A percentile compares a stretch with the other conserved stretches of the same genome.
Evolutionary conservation across 441 rosid genomes (phyloP).

Genomic region (Gossypium aridum): DNA sequence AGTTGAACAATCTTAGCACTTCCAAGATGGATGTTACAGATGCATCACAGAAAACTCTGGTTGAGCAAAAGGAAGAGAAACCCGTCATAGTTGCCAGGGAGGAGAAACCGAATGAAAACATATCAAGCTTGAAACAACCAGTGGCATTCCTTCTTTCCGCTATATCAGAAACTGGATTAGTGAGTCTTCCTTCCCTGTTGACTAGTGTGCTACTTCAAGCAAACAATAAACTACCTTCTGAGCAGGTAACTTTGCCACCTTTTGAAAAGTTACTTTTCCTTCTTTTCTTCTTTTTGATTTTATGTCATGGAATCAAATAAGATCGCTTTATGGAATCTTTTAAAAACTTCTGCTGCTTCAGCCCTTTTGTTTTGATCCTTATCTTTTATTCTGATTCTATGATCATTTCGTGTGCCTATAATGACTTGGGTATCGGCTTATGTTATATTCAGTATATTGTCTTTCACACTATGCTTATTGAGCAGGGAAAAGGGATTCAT

Average conservation of each 20-base stretch:
- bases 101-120: constrained; percentile 23
- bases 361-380: neutral
- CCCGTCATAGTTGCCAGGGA: constrained; percentile 15
- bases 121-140: constrained; percentile 36
- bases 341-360: neutral
- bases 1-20: constrained; percentile 18
- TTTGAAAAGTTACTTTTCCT: neutral
- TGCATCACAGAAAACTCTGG: constrained; percentile 20
- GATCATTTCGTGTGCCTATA: neutral
- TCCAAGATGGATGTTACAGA: constrained; percentile 17
- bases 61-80: constrained; percentile 36
- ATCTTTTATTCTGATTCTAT: neutral
- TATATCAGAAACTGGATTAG: constrained; percentile 71
- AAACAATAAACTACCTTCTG: constrained; percentile 53
- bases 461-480: neutral
- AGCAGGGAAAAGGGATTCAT: neutral
- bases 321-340: neutral
- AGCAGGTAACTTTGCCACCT: constrained; percentile 40
- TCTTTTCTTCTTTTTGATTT: neutral
- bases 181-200: constrained; percentile 74
- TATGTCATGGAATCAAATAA: neutral
- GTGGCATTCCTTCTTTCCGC: constrained; percentile 54
- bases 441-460: neutral
- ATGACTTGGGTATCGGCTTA: neutral
- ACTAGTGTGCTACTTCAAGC: constrained; percentile 75